phyloP scores from a whole-genome alignment of 2,329 filamentous ascomycete species.

The Aspergillus felis region DNA sequence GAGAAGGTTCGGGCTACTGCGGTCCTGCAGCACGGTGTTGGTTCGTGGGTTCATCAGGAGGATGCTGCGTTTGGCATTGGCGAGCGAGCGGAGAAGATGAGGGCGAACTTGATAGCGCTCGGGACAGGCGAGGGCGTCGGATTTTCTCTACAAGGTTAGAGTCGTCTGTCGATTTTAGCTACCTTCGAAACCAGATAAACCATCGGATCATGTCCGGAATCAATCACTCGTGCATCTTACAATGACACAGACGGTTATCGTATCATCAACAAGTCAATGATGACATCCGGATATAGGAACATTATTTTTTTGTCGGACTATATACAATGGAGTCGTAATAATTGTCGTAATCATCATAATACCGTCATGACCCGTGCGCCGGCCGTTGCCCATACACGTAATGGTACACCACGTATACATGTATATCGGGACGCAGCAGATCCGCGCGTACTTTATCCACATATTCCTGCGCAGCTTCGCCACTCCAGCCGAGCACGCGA shows the following conservation, averaged over 20 bases:
- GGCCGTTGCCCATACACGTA: constrained; percentile 32
- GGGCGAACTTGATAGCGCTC: constrained; percentile 43
- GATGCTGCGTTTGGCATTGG: constrained; percentile 39
- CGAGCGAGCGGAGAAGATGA: constrained; percentile 41
- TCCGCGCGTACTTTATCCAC: constrained; percentile 28
- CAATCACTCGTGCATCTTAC: not conserved
- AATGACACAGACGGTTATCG: not conserved
- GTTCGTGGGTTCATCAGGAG: constrained; percentile 40
- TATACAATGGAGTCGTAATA: not conserved
- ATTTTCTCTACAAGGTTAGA: constrained; percentile 40
- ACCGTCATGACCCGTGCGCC: constrained; percentile 15
- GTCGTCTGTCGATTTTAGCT: not conserved
- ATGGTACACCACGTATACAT: constrained; percentile 29
- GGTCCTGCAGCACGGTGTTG: constrained; percentile 46
- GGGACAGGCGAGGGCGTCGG: constrained; percentile 43
- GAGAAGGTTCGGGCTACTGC: constrained; percentile 40
- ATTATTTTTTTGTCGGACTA: not conserved
- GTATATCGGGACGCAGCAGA: constrained; percentile 19
- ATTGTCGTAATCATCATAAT: constrained; percentile 1
- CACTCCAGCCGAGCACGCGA: constrained; percentile 30
- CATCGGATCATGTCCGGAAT: not conserved
- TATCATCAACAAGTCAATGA: not conserved
- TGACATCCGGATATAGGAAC: not conserved
- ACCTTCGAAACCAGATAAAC: not conserved
- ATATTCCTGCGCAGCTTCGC: constrained; percentile 28